Conservation (phyloP, 2,329 filamentous ascomycete species). For the Pseudogymnoascus sp. region DNA sequence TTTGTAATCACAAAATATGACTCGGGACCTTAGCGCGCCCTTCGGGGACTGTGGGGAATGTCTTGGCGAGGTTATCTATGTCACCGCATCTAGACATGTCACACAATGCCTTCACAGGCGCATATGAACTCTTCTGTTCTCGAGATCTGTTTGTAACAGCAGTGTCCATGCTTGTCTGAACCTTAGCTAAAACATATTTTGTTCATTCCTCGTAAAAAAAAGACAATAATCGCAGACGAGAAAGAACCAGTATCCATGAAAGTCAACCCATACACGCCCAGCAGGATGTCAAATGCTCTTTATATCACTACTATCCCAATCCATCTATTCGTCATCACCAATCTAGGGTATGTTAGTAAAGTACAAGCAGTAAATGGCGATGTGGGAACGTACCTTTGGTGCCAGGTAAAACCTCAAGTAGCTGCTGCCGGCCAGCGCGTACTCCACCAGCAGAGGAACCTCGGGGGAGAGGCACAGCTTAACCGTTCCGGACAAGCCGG, state of each 20-base stretch:
- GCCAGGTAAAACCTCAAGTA: slow-evolving; percentile 96
- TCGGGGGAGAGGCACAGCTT: slow-evolving; percentile 93
- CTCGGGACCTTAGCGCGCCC: neutral
- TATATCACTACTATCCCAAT: slow-evolving; percentile 4
- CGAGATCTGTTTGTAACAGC: neutral
- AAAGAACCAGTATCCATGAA: slow-evolving; percentile 9
- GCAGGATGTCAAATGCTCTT: slow-evolving; percentile 7
- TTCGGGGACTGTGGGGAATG: slow-evolving; percentile 3
- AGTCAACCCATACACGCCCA: slow-evolving; percentile 7
- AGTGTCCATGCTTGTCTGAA: neutral
- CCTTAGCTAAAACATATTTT: slow-evolving; percentile 7
- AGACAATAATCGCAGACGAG: slow-evolving; percentile 9
- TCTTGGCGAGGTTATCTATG: neutral
- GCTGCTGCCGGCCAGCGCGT: slow-evolving; percentile 69
- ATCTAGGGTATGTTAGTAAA: slow-evolving; percentile 44
- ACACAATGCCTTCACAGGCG: neutral
- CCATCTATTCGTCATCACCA: slow-evolving; percentile 52
- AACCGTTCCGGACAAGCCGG: slow-evolving; percentile 70
- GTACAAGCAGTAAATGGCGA: neutral
- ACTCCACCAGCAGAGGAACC: slow-evolving; percentile 93
- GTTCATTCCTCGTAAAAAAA: neutral
- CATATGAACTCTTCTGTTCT: neutral
- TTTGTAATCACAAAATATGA: slow-evolving; percentile 4
- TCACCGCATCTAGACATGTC: neutral
- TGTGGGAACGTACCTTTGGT: slow-evolving; percentile 62